Evolutionary conservation across 148 eudicot species (phyloP), one percentile per base, ranked within the genome.

Genomic region (Limonium bicolor): DNA sequence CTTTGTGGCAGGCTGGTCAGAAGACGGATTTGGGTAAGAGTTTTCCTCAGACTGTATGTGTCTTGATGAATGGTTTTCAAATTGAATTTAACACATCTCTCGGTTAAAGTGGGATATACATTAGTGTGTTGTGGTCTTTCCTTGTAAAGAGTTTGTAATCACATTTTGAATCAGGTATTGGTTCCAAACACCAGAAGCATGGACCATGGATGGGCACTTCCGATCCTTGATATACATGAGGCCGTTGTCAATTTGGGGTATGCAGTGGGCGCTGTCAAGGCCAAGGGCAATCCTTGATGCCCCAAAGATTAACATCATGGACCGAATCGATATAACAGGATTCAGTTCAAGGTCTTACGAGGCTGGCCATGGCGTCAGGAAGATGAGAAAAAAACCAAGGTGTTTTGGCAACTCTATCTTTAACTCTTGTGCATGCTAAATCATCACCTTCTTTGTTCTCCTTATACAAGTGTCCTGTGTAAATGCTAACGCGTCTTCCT

Each of bases 1-100:
- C 53, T 90, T 81, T 45, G 58, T 60, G 16, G 88, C 95, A 2
- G 95, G 99, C 63, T 90, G 99, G 95, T 85, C 99, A 33, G 99
- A 85, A 62, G 93, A 84, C 34, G 99, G 99, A 52, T 84, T 30
- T 49, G 95, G 99, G 97, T 90, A 75, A 69, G 84, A 40, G 17
- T 31, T 12, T 21, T 59, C 0, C 21, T 24, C 16, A 38, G 14
- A 14, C 14, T 20, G 11, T 17, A 17, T 9, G 27, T 15, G 10
- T n/a, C n/a, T n/a, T n/a, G n/a, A n/a, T n/a, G n/a, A n/a, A n/a
- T n/a, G n/a, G n/a, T n/a, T n/a, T n/a, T n/a, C n/a, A n/a, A n/a
- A n/a, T n/a, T n/a, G n/a, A n/a, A n/a, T n/a, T n/a, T n/a, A n/a
- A n/a, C n/a, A n/a, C n/a, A n/a, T n/a, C n/a, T n/a, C n/a, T n/a